Evolutionary conservation across 257 asterid genomes (phyloP), one percentile per base, ranked within the genome.

Genomic region (Nicotiana tomentosiformis): DNA sequence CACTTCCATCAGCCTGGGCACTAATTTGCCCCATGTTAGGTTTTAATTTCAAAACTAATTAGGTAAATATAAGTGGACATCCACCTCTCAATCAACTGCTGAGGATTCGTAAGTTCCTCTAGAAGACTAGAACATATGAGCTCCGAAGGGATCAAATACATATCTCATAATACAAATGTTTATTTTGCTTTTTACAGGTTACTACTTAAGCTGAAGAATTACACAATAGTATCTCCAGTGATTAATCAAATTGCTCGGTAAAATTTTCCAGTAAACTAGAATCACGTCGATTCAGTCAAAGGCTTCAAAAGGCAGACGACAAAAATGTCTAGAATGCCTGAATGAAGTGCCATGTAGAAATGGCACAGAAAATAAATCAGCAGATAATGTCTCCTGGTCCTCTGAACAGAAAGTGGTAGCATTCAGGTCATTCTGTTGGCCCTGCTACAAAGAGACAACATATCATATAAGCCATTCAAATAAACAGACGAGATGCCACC

Each of bases 321-420:
- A 1, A 66, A 32, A 66, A 32, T 30, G 74, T 32, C 46, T 30
- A 10, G 16, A 66, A 66, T 30, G 72, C 46, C 72, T 30, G 72
- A 66, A 66, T 30, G 46, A 18, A 66, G 46, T 66, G 64, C 67
- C 67, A 77, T 39, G 46, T 77, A 3, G 81, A 77, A 30, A 77
- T 56, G 49, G 61, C 81, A 65, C 29, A 77, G 81, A 29, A 55
- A 77, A 77, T 53, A 77, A 66, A 56, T 77, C 81, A 58, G 66
- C 51, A 77, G 67, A 56, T 77, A 30, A 29, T 66, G 39, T 66
- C 49, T 77, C 30, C 29, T 53, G 67, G 17, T 77, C 67, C 67
- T 77, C 55, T 32, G 51, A 61, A 77, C 81, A 77, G 49, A n/a
- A 77, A 77, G 66, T 77, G 81, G 26, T 61, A 77, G 81, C 81